Evolutionary conservation across 2,329 filamentous ascomycete species (phyloP).

Genomic region (Aspergillus tubingensis): DNA sequence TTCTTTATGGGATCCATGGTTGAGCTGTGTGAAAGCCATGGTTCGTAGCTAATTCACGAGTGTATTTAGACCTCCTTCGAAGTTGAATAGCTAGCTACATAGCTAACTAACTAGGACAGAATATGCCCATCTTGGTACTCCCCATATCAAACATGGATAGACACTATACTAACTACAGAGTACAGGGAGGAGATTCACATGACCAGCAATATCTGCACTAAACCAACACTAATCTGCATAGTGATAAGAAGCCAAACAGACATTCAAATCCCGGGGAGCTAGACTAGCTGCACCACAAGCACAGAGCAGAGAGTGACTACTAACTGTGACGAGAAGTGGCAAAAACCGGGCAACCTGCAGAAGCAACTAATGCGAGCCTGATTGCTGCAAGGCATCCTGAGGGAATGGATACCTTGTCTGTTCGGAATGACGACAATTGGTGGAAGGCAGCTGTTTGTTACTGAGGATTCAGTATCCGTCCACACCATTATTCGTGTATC

Average conservation of each 20-base stretch:
- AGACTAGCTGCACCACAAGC: not conserved
- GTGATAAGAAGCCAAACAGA: not conserved
- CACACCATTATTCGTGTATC: too few relatives aligned
- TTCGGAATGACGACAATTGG: too few relatives aligned
- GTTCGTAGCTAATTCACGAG: too few relatives aligned
- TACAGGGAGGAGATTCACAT: not conserved
- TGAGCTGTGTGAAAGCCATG: not conserved
- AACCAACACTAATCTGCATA: not conserved
- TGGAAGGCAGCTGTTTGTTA: too few relatives aligned
- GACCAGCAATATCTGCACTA: not conserved
- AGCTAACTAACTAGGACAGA: not conserved
- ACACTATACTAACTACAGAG: not conserved
- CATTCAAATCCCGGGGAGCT: not conserved
- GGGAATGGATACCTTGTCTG: not conserved
- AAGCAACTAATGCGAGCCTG: not conserved
- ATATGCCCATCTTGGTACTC: too few relatives aligned
- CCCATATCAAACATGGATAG: too few relatives aligned
- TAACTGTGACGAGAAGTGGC: not conserved
- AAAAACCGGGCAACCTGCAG: slow-evolving; percentile 1
- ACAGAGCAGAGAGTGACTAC: not conserved
- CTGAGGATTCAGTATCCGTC: too few relatives aligned
- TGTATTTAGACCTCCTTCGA: too few relatives aligned
- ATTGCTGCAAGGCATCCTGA: not conserved
- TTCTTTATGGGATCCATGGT: not conserved
- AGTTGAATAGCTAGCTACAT: not conserved